These are phyloP conservation scores for Plantago elongata DNA, from an alignment of 257 asterid genomes.

Conservation along the genomic window DNA sequence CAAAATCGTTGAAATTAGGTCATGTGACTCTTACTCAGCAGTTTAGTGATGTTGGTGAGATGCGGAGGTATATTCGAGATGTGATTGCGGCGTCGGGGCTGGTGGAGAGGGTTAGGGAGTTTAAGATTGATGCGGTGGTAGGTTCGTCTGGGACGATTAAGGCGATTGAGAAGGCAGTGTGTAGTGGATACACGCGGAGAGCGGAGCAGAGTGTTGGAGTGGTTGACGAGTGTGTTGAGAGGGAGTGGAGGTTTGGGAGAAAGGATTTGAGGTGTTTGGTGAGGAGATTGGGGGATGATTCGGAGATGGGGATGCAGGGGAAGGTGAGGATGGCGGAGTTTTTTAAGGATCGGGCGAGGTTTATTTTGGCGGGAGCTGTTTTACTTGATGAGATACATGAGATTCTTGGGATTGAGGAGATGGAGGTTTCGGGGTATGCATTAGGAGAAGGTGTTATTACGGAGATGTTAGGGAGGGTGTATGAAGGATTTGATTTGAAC, in stretches of 20 bases:
- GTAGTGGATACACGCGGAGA: slow-evolving; percentile 37
- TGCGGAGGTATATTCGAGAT: slow-evolving; percentile 47
- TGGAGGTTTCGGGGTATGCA: slow-evolving; percentile 73
- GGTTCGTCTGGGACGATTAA: slow-evolving; percentile 81
- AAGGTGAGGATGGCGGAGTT: slow-evolving; percentile 33
- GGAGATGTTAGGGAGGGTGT: slow-evolving; percentile 50
- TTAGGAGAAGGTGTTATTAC: slow-evolving; percentile 72
- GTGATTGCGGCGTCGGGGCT: slow-evolving; percentile 39
- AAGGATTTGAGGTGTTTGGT: slow-evolving; percentile 51
- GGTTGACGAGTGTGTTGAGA: slow-evolving; percentile 35
- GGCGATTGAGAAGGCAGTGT: slow-evolving; percentile 62
- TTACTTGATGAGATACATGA: slow-evolving; percentile 57
- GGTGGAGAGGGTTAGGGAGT: slow-evolving; percentile 38
- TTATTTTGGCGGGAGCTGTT: slow-evolving; percentile 63
- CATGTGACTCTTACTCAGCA: slow-evolving; percentile 57
- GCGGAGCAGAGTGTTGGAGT: slow-evolving; percentile 31
- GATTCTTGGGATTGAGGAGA: slow-evolving; percentile 50
- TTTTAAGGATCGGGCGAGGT: slow-evolving; percentile 49
- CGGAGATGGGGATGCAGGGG: slow-evolving; percentile 40
- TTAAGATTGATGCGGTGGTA: slow-evolving; percentile 42
- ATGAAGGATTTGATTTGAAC: slow-evolving; percentile 39
- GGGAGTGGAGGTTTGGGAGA: slow-evolving; percentile 64
- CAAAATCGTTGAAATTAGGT: slow-evolving; percentile 59
- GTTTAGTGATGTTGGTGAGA: slow-evolving; percentile 26
- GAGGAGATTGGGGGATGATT: slow-evolving; percentile 40